phyloP scores from a whole-genome alignment of 371 early-diverging fungal species.

The Capniomyces stellatus region DNA sequence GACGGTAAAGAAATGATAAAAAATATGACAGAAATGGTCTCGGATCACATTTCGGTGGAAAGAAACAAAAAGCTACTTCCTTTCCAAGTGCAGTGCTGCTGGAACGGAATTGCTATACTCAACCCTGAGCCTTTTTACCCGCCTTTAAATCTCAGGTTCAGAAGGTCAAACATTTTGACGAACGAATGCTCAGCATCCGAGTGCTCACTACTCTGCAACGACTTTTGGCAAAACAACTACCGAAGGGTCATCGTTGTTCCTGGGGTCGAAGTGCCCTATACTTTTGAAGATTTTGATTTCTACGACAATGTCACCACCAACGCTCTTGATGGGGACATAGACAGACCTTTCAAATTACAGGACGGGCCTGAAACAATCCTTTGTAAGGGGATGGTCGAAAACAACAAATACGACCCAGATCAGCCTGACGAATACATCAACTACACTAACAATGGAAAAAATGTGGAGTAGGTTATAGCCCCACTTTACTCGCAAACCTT shows the following conservation, averaged over 20 bases:
- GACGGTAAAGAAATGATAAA: constrained; percentile 22
- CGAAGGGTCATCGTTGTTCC: constrained; percentile 22
- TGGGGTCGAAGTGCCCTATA: constrained; percentile 25
- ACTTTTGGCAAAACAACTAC: constrained; percentile 21
- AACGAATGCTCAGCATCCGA: constrained; percentile 27
- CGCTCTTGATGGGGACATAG: not conserved
- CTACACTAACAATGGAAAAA: not conserved
- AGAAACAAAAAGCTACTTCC: constrained; percentile 8
- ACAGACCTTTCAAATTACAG: not conserved
- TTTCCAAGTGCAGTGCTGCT: constrained; percentile 30
- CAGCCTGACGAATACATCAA: not conserved
- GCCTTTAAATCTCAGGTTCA: constrained; percentile 10
- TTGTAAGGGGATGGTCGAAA: not conserved
- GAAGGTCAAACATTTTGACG: constrained; percentile 6
- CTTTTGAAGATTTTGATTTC: not conserved
- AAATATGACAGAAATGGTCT: constrained; percentile 4
- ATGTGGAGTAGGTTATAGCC: too few species aligned
- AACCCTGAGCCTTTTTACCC: constrained; percentile 17
- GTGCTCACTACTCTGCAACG: constrained; percentile 29
- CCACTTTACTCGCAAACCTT: too few species aligned
- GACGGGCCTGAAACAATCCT: not conserved
- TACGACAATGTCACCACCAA: not conserved
- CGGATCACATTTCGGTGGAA: constrained; percentile 13
- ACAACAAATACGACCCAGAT: not conserved
- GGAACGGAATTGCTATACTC: constrained; percentile 29